A percentile compares a stretch with the other conserved stretches of the same genome.
Evolutionary conservation across 2,329 filamentous ascomycete genomes (phyloP).

Genomic region (Phoma herbarum): DNA sequence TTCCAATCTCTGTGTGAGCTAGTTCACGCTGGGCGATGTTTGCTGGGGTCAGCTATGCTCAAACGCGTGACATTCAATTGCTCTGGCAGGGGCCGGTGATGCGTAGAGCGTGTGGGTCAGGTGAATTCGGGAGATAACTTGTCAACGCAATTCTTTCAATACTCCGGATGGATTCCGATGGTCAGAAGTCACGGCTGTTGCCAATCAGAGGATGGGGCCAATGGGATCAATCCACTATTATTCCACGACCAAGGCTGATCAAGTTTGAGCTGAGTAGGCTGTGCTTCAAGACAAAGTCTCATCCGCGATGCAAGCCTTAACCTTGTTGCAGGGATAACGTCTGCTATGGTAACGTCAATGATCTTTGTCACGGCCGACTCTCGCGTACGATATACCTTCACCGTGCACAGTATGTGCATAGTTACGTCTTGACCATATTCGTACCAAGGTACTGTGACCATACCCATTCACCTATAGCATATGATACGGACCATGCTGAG

Average conservation of each 20-base stretch:
- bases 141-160: neutral
- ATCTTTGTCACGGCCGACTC: no score
- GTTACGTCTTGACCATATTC: no score
- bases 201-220: neutral
- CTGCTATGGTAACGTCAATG: no score
- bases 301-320: no score
- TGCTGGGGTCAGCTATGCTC: neutral
- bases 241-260: neutral
- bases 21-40: neutral
- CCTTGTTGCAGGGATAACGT: no score
- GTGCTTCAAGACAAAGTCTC: no score
- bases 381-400: no score
- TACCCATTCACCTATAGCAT: no score
- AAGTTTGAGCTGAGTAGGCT: neutral
- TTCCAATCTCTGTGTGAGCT: neutral
- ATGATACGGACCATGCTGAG: neutral
- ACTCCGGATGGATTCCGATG: neutral
- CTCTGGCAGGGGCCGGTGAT: neutral
- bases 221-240: neutral
- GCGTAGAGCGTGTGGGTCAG: neutral
- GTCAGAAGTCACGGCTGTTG: neutral
- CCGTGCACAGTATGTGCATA: no score
- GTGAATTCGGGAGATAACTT: neutral
- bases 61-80: neutral
- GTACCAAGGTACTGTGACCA: no score